Evolutionary conservation across 257 asterid species (phyloP), one percentile per base, ranked within the genome.

Genomic region (Nicotiana tabacum): DNA sequence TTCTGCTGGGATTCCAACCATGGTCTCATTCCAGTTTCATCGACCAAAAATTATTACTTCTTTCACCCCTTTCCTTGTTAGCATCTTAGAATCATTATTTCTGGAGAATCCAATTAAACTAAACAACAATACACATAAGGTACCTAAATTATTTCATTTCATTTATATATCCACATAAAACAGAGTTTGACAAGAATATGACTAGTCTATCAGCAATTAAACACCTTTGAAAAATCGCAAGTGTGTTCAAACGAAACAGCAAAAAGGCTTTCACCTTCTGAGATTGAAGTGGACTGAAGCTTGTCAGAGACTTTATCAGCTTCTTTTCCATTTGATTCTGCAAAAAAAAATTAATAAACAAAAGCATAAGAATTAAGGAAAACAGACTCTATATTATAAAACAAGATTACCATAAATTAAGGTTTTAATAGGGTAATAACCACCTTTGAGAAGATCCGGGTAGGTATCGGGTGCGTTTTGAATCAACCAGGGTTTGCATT

Each of bases 401-500:
- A 15, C 6, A 55, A 2, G 48, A 30, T 57, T 9, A 69, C 3
- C 35, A 29, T 15, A 55, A 53, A 3, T 39, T 4, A 55, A 0
- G 60, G 60, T 7, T 33, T 33, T 33, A 33, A 33, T 55, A 55
- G 57, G 57, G 57, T 51, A 0, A 51, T 51, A 51, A 58, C 69
- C 83, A 95, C 99, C 97, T 91, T 90, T 92, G 77, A 90, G 82
- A 77, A 95, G 95, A 90, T 93, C 98, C 67, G 99, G 99, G 72
- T 92, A 95, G 77, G 89, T 84, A 76, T 89, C 90, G 81, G 95
- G 93, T 0, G 89, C 97, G 84, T 95, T 92, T 85, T 87, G 86
- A 87, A 90, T 88, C 94, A 95, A 85, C 99, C 99, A 93, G 9
- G 99, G 98, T 81, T 95, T 93, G 93, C 99, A 95, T 84, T 91